These are phyloP conservation scores for Trichophyton equinum DNA, from an alignment of 2,329 filamentous ascomycete genomes.

Conservation along the genomic window DNA sequence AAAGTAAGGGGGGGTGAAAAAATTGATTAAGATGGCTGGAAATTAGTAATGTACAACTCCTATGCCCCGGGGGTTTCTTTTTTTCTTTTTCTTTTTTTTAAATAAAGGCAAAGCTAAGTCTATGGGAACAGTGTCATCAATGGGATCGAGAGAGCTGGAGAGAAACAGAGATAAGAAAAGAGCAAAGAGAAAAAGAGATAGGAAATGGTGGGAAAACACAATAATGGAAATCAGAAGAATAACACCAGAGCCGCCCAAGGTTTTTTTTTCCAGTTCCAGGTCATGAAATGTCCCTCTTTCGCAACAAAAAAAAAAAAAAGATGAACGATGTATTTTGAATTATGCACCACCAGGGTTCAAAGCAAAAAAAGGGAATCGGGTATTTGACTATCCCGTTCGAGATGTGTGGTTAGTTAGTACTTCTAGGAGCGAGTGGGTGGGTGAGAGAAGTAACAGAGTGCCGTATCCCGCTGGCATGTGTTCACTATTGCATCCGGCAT, in stretches of 20 bases:
- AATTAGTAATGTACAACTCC: background rate
- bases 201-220: background rate
- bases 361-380: background rate
- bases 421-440: background rate
- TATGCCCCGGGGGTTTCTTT: background rate
- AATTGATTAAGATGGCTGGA: background rate
- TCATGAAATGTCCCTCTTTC: background rate
- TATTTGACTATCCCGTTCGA: background rate
- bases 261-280: background rate
- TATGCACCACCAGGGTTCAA: background rate
- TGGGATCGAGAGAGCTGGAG: background rate
- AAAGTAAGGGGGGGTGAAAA: background rate
- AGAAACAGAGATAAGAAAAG: background rate
- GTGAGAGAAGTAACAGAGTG: background rate
- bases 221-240: background rate
- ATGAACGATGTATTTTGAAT: background rate
- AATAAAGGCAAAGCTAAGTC: background rate
- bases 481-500: background rate
- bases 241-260: background rate
- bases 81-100: background rate
- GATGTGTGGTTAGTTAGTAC: background rate
- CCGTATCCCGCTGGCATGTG: background rate
- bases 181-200: background rate
- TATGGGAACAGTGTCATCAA: background rate
- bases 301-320: background rate